Base-by-base conservation (phyloP, 805 yeast species). In the Ogataea nitratoaversa region DNA sequence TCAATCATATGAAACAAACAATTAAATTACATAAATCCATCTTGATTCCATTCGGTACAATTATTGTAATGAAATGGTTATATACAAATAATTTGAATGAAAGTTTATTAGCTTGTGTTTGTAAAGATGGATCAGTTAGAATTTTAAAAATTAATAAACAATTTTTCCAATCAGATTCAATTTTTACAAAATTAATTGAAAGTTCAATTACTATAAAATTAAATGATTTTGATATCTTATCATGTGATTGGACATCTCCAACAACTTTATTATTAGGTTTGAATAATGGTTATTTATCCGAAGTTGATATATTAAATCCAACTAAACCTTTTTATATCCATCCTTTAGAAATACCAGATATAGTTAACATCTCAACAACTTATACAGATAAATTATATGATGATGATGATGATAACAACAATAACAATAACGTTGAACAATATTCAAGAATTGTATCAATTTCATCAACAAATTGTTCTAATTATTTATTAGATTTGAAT, bases 171-270 rank as follows among this genome's bases (percentile, higher is more conserved):
- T 16, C 38, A 1, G 29, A 42, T 8, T 31, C 36, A 7, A 18
- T 19, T 14, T 45, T 38, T 19, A 34, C 47, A 8, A 39, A 43
- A 16, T 33, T 55, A n/a, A 23, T 38, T 5, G 36, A 40, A 5
- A 43, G 51, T 13, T 54, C 62, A 2, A 22, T 48, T 8, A 46
- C 46, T 5, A 38, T 59, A 5, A 38, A 34, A 24, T 16, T 59
- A 3, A 49, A 54, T 1, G 49, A 45, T 12, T 43, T 50, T 19
- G 37, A 37, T 3, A 47, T 55, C 17, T 38, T 47, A 13, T 48
- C 57, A 4, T 51, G 59, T 28, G 56, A 59, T 19, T 60, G 65
- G 59, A 44, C 53, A 4, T 52, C 65, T 12, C 42, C 48, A n/a
- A 31, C 44, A 7, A 44, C 51, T 2, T 17, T 62, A 12, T 27